Evolutionary conservation across 208 protist genomes (phyloP).

Genomic region (Leishmania amazonensis): DNA sequence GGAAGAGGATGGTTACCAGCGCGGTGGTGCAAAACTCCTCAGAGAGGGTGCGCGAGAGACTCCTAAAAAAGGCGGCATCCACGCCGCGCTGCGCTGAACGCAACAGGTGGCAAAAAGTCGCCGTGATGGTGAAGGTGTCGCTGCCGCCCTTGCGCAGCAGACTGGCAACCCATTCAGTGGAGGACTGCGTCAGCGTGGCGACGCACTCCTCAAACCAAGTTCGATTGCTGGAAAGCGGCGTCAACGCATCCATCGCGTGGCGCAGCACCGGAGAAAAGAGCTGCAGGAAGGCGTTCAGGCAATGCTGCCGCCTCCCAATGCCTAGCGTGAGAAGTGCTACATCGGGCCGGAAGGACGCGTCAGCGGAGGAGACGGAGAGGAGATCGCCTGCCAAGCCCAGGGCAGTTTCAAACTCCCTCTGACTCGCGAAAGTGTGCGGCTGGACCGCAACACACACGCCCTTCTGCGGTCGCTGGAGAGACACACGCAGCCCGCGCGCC

Average conservation of each 20-base stretch:
- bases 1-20: constrained; percentile 43
- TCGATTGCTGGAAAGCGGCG: constrained; percentile 45
- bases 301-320: constrained; percentile 50
- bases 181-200: constrained; percentile 8
- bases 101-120: constrained; percentile 27
- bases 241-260: constrained; percentile 23
- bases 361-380: constrained; percentile 47
- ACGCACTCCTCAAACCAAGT: constrained; percentile 43
- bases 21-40: constrained; percentile 37
- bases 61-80: constrained; percentile 16
- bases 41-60: constrained; percentile 12
- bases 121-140: constrained; percentile 5
- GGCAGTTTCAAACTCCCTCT: constrained; percentile 57
- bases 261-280: constrained; percentile 52
- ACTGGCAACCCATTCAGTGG: background rate
- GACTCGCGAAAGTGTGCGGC: constrained; percentile 32
- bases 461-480: background rate
- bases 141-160: constrained; percentile 3
- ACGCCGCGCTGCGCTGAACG: constrained; percentile 8
- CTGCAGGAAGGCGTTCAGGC: constrained; percentile 46
- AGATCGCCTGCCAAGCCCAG: constrained; percentile 73
- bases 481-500: constrained; percentile 27
- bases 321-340: constrained; percentile 54
- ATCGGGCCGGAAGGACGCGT: constrained; percentile 36
- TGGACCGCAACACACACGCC: constrained; percentile 34